A percentile compares a stretch with the other conserved stretches of the same genome.
These are phyloP conservation scores for Citrus glauca DNA, from an alignment of 345 rosid species.

Conservation along the genomic window DNA sequence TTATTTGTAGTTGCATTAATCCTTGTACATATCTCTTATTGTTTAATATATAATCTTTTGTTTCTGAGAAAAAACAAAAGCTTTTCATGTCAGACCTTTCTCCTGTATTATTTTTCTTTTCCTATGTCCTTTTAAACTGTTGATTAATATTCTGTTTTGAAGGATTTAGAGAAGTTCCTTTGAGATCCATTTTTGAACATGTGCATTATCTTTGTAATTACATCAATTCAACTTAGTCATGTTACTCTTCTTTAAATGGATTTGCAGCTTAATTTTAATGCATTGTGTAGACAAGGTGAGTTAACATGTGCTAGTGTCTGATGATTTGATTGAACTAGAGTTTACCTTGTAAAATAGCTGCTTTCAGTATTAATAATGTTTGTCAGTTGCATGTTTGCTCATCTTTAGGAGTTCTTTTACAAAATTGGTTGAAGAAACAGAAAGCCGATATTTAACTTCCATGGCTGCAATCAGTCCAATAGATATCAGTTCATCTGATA, in stretches of 20 bases:
- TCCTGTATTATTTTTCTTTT: background rate
- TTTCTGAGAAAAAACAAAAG: no score
- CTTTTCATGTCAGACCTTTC: background rate
- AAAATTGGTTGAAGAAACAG: constrained; percentile 16
- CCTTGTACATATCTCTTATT: no score
- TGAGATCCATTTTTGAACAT: constrained; percentile 14
- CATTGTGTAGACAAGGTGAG: constrained; percentile 22
- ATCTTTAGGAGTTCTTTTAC: constrained; percentile 15
- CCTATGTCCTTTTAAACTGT: background rate
- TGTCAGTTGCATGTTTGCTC: constrained; percentile 28
- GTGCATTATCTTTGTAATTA: constrained; percentile 12
- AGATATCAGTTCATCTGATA: constrained; percentile 85
- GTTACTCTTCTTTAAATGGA: constrained; percentile 18
- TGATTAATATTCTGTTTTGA: background rate
- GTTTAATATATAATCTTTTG: no score
- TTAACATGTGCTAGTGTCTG: background rate
- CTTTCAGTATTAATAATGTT: constrained; percentile 4
- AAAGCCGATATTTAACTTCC: constrained; percentile 7
- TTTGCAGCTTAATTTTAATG: constrained; percentile 22
- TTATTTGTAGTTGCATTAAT: no score
- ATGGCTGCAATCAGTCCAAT: constrained; percentile 45
- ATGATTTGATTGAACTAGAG: background rate
- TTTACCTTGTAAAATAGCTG: background rate
- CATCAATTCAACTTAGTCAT: constrained; percentile 23
- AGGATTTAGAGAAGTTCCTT: constrained; percentile 9